phyloP scores from a whole-genome alignment of 2,329 filamentous ascomycete species.

The Fusarium neocosmosporiellum region DNA sequence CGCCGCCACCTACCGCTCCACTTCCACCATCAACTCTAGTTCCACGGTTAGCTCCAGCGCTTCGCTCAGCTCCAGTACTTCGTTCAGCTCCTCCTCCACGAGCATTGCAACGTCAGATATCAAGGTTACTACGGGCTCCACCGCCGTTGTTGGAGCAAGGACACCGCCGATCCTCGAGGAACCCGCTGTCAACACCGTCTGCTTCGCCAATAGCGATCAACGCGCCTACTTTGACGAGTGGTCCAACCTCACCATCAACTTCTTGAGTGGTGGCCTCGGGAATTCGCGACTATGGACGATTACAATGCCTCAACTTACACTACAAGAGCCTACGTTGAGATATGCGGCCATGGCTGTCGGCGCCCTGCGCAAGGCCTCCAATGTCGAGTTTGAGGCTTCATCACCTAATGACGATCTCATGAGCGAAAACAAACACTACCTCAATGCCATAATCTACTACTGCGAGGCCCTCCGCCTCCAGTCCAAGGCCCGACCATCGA shows the following conservation, averaged over 20 bases:
- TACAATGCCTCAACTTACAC: constrained; percentile 54
- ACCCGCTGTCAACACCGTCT: constrained; percentile 48
- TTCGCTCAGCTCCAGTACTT: neutral
- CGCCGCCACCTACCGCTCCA: constrained; percentile 9
- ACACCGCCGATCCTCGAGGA: constrained; percentile 47
- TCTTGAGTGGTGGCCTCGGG: constrained; percentile 50
- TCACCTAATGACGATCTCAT: constrained; percentile 32
- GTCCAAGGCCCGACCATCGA: constrained; percentile 49
- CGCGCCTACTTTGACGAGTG: constrained; percentile 53
- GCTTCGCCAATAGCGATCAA: constrained; percentile 50
- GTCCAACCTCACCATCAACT: constrained; percentile 49
- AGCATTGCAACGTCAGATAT: constrained; percentile 22
- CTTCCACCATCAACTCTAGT: neutral
- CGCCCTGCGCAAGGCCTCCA: constrained; percentile 51
- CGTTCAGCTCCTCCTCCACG: constrained; percentile 8
- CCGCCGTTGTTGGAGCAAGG: constrained; percentile 46
- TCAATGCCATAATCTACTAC: constrained; percentile 55
- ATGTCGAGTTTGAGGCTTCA: constrained; percentile 34
- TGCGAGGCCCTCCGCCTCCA: constrained; percentile 56
- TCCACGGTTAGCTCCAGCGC: neutral
- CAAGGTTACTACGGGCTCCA: constrained; percentile 28
- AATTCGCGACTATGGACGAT: constrained; percentile 52
- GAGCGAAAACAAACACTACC: constrained; percentile 51
- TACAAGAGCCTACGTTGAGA: constrained; percentile 51
- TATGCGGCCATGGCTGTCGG: constrained; percentile 56